phyloP scores from a whole-genome alignment of 1,139 yeast genomes.

The Yamadazyma sp. region DNA sequence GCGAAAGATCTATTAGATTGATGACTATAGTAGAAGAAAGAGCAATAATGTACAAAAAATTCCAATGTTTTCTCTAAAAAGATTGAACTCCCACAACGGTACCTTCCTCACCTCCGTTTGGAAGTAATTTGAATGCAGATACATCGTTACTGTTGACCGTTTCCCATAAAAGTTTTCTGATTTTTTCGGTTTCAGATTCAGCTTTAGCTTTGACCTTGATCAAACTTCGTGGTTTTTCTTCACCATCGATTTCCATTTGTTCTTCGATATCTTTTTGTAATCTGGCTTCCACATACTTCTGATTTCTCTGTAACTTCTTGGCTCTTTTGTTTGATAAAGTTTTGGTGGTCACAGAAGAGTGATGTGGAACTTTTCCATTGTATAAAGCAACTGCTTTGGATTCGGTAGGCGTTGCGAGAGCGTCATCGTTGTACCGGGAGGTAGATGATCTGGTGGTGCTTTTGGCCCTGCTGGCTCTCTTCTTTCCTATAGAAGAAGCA shows the following conservation, averaged over 20 bases:
- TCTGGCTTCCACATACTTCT: conserved; percentile 65
- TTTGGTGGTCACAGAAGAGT: conserved; percentile 51
- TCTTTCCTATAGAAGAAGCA: conserved; percentile 53
- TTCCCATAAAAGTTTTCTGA: conserved; percentile 69
- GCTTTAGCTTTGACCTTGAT: conserved; percentile 10
- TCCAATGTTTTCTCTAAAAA: conserved; percentile 22
- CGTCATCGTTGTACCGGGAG: conserved; percentile 35
- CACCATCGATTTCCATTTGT: conserved; percentile 51
- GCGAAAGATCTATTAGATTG: conserved; percentile 13
- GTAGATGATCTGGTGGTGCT: conserved; percentile 47
- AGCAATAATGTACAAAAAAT: conserved; percentile 1
- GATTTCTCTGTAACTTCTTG: conserved; percentile 77
- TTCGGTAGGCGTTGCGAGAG: conserved; percentile 47
- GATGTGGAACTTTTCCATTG: conserved; percentile 38
- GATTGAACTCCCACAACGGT: conserved; percentile 81
- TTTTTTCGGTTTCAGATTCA: conserved; percentile 30
- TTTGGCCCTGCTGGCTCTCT: conserved; percentile 55
- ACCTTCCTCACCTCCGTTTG: conserved; percentile 56
- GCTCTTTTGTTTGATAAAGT: conserved; percentile 79
- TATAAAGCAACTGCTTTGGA: conserved; percentile 68
- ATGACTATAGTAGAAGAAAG: neutral
- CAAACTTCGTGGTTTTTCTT: conserved; percentile 31
- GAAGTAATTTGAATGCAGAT: conserved; percentile 43
- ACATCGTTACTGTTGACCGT: conserved; percentile 55
- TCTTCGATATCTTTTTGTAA: conserved; percentile 49